Conservation (phyloP, 1,284 basidiomycete species). For the Ustilago esculenta region DNA sequence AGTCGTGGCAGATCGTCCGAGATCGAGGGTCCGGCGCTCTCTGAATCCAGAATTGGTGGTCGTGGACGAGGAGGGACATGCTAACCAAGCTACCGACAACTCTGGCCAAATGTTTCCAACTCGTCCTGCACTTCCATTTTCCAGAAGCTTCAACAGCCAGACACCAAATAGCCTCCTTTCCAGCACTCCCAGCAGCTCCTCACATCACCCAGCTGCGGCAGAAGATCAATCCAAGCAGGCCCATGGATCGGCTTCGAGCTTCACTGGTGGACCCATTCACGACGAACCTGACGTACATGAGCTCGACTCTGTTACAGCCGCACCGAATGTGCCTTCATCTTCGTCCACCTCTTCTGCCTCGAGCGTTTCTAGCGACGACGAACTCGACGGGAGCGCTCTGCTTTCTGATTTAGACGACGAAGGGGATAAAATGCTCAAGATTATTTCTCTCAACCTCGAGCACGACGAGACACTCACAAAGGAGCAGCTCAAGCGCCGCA, state of each 20-base stretch:
- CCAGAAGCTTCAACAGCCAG: slow-evolving; percentile 25
- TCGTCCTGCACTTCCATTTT: slow-evolving; percentile 7
- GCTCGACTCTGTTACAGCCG: not conserved
- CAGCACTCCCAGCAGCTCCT: slow-evolving; percentile 5
- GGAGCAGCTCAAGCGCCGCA: slow-evolving; percentile 40
- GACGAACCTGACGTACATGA: slow-evolving; percentile 36
- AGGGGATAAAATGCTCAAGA: slow-evolving; percentile 19
- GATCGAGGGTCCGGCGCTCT: slow-evolving; percentile 4
- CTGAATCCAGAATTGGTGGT: slow-evolving; percentile 27
- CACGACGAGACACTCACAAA: slow-evolving; percentile 55
- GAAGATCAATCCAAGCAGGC: slow-evolving; percentile 1
- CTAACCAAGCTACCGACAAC: slow-evolving; percentile 6
- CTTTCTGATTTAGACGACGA: slow-evolving; percentile 22
- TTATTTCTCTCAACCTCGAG: slow-evolving; percentile 34
- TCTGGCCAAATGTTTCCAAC: not conserved
- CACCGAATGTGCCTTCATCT: not conserved
- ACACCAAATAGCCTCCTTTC: slow-evolving; percentile 30
- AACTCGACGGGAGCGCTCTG: slow-evolving; percentile 23
- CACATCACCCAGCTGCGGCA: not conserved
- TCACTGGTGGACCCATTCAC: slow-evolving; percentile 24
- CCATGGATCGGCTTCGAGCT: slow-evolving; percentile 15
- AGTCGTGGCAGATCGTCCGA: slow-evolving; percentile 5
- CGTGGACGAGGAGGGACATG: slow-evolving; percentile 46
- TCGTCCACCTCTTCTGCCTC: slow-evolving; percentile 16
- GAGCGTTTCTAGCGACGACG: slow-evolving; percentile 31